These are phyloP conservation scores for Fusarium bulbicola DNA, from an alignment of 2,329 filamentous ascomycete species.

Conservation along the genomic window DNA sequence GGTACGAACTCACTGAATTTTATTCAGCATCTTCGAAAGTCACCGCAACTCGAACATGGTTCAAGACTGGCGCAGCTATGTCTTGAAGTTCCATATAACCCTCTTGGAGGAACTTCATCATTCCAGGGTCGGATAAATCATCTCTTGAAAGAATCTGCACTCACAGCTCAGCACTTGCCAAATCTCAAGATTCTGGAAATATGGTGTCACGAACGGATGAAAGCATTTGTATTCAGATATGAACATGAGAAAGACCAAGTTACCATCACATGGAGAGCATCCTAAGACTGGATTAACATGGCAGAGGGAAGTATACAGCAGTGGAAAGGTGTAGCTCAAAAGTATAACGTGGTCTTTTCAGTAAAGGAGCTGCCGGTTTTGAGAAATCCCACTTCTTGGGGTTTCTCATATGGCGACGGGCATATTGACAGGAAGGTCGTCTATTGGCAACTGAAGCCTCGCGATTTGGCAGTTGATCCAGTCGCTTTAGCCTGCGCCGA, in stretches of 20 bases:
- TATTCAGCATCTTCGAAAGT: not conserved
- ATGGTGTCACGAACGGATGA: rapidly evolving
- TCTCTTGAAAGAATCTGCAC: not conserved
- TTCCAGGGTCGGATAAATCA: rapidly evolving
- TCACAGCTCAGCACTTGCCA: rapidly evolving
- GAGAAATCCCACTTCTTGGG: too few species aligned
- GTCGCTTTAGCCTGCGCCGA: not conserved
- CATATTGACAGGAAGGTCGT: not conserved
- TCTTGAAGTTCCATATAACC: too few species aligned
- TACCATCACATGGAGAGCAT: not conserved
- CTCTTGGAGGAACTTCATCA: rapidly evolving
- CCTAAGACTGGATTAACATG: rapidly evolving
- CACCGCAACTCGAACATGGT: rapidly evolving
- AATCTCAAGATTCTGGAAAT: not conserved
- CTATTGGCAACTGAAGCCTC: not conserved
- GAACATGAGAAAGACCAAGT: not conserved
- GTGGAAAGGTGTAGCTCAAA: not conserved
- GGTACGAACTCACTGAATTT: rapidly evolving
- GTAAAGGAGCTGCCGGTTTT: not conserved
- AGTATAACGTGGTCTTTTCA: rapidly evolving
- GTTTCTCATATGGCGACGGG: too few species aligned
- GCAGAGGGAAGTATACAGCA: rapidly evolving
- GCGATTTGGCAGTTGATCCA: not conserved
- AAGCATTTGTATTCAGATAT: not conserved
- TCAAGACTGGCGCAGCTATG: not conserved